These are phyloP conservation scores for Sophora flavescens DNA, from an alignment of 306 rosid genomes.

Conservation along the genomic window DNA sequence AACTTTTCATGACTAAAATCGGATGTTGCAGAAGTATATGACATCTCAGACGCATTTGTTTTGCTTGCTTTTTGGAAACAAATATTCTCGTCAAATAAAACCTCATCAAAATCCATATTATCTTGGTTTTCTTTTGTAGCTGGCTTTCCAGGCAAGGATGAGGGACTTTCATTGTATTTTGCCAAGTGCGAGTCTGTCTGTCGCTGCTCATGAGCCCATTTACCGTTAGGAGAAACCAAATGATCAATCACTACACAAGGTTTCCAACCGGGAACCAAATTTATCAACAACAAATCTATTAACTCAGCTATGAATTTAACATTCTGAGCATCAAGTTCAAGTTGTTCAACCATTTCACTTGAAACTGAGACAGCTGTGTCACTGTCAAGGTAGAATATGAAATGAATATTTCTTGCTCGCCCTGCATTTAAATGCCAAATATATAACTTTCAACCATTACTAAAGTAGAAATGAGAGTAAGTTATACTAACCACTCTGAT, in stretches of 20 bases:
- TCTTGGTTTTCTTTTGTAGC: slow-evolving; percentile 23
- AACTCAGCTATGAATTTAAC: slow-evolving; percentile 56
- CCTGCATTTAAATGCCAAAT: slow-evolving; percentile 46
- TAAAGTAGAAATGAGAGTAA: not conserved
- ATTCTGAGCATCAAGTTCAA: slow-evolving; percentile 52
- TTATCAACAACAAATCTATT: slow-evolving; percentile 53
- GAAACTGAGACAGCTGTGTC: slow-evolving; percentile 59
- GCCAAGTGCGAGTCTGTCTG: slow-evolving; percentile 24
- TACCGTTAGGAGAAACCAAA: slow-evolving; percentile 40
- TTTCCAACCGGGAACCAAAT: slow-evolving; percentile 53
- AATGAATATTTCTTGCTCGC: slow-evolving; percentile 52
- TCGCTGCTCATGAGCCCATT: not conserved
- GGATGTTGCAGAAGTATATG: slow-evolving; percentile 46
- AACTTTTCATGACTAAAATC: slow-evolving; percentile 27
- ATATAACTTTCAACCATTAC: not conserved
- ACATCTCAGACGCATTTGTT: slow-evolving; percentile 42
- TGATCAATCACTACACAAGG: slow-evolving; percentile 53
- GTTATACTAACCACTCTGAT: slow-evolving; percentile 50
- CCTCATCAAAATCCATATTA: slow-evolving; percentile 30
- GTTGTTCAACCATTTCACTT: slow-evolving; percentile 62
- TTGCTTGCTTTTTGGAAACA: slow-evolving; percentile 17
- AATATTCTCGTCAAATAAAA: slow-evolving; percentile 32
- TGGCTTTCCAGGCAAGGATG: slow-evolving; percentile 17
- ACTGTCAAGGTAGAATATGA: slow-evolving; percentile 52
- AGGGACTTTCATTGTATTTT: slow-evolving; percentile 26